Conservation (phyloP, 768 basidiomycete species). For the Rhodotorula toruloides region DNA sequence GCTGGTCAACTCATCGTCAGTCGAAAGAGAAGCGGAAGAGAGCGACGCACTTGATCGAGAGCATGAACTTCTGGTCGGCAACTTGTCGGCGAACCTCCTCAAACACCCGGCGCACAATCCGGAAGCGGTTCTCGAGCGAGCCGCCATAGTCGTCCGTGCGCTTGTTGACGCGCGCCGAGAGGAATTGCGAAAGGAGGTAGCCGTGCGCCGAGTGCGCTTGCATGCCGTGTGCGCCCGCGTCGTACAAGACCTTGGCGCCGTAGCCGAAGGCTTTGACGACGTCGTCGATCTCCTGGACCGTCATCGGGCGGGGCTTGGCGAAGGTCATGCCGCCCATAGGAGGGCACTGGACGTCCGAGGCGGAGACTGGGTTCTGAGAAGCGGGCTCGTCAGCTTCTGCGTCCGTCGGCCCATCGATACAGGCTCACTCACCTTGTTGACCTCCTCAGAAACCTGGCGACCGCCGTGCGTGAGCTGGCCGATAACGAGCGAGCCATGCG, state of each 20-base stretch:
- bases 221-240: constrained; percentile 5
- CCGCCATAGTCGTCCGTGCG: constrained; percentile 56
- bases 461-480: constrained; percentile 46
- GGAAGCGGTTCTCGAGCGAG: constrained; percentile 56
- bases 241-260: constrained; percentile 53
- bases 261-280: constrained; percentile 46
- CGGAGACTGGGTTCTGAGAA: constrained; percentile 25
- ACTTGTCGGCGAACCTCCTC: constrained; percentile 50
- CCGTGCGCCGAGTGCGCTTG: constrained; percentile 20
- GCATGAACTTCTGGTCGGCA: constrained; percentile 35
- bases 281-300: constrained; percentile 49
- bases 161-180: constrained; percentile 37
- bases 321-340: constrained; percentile 39
- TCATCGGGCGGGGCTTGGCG: constrained; percentile 32
- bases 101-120: constrained; percentile 57
- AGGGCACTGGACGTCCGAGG: constrained; percentile 39
- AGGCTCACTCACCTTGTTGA: constrained; percentile 17
- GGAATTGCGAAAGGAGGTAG: constrained; percentile 37
- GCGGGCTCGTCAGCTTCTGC: too few relatives aligned
- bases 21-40: not conserved
- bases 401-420: too few relatives aligned
- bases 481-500: constrained; percentile 42
- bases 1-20: too few relatives aligned
- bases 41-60: constrained; percentile 33
- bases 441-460: constrained; percentile 37